Evolutionary conservation across 2,329 filamentous ascomycete genomes (phyloP), one percentile per base, ranked within the genome.

Genomic region (Dryadomyces quercivorus): DNA sequence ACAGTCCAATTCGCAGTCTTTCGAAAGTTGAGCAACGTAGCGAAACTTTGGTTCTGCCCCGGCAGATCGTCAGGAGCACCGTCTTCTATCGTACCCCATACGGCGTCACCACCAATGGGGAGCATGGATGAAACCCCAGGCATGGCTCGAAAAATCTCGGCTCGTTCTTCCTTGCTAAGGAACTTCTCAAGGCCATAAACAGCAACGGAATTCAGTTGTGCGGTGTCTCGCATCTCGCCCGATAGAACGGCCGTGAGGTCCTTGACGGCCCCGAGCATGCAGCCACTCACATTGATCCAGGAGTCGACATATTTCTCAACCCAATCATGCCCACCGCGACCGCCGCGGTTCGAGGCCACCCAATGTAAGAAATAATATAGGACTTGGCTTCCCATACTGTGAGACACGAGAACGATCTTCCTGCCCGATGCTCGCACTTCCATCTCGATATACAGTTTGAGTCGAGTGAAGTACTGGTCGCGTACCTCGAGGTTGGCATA

Each of bases 231-330:
- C 93, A 98, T 98, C 69, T 98, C 93, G 34, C 93, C 93, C 0
- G 91, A 96, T 1, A 98, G 75, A 0, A 97, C 80, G 0, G 93
- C 92, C 0, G 93, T 88, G 40, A 97, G 72, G 56, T 87, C 92
- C 71, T 98, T 98, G 56, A 90, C 76, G 2, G 93, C 90, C 15
- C 93, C 93, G 6, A 98, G 82, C 92, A 98, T 96, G 69, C 92
- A 98, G 6, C 93, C 93, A 61, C 87, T 93, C 63, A 98, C 90
- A 67, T 98, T 98, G 73, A 98, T 94, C 91, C 94, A 98, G 2
- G 88, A 86, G 60, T 94, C 93, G 52, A 98, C 76, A 64, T 96
- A 80, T 18, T 78, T 79, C 56, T 98, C 91, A 0, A 98, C 92
- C 93, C 93, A 98, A 53, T 82, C 78, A 42, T 84, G 76, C 1